Percentiles rank a stretch among this genome's conserved stretches.
phyloP scores from a whole-genome alignment of 371 early-diverging fungal genomes.

The Rhizopus arrhizus region DNA sequence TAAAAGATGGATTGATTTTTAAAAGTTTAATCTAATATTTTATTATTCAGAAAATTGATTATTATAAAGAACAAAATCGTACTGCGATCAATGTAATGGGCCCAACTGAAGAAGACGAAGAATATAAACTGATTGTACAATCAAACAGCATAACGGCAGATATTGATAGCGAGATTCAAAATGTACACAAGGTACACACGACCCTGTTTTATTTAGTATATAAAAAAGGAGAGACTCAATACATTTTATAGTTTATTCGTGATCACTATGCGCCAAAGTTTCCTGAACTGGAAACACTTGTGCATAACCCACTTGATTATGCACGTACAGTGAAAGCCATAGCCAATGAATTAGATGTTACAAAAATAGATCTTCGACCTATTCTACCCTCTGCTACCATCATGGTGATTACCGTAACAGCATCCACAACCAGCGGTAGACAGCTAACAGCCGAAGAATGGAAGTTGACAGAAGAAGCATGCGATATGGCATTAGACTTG shows the following conservation, averaged over 20 bases:
- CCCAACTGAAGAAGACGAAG: constrained; percentile 79
- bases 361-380: constrained; percentile 70
- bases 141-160: constrained; percentile 86
- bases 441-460: constrained; percentile 65
- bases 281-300: constrained; percentile 89
- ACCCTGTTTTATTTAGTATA: neutral
- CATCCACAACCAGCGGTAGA: constrained; percentile 79
- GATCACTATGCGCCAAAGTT: constrained; percentile 89
- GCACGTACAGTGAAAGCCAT: constrained; percentile 86
- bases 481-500: constrained; percentile 77
- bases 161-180: constrained; percentile 85
- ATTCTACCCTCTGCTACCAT: constrained; percentile 84
- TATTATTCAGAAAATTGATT: constrained; percentile 56
- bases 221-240: neutral
- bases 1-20: constrained; percentile 12
- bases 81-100: constrained; percentile 51
- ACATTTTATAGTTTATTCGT: constrained; percentile 69
- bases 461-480: constrained; percentile 74
- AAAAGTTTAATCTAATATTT: constrained; percentile 2
- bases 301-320: constrained; percentile 88
- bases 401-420: constrained; percentile 94
- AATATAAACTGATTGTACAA: constrained; percentile 85
- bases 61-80: constrained; percentile 45
- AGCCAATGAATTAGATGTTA: constrained; percentile 74
- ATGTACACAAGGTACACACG: constrained; percentile 77